Percentiles rank a stretch among this genome's conserved stretches.
Evolutionary conservation across 1,284 basidiomycete species (phyloP).

Genomic region (Apiotrichum brassicae): DNA sequence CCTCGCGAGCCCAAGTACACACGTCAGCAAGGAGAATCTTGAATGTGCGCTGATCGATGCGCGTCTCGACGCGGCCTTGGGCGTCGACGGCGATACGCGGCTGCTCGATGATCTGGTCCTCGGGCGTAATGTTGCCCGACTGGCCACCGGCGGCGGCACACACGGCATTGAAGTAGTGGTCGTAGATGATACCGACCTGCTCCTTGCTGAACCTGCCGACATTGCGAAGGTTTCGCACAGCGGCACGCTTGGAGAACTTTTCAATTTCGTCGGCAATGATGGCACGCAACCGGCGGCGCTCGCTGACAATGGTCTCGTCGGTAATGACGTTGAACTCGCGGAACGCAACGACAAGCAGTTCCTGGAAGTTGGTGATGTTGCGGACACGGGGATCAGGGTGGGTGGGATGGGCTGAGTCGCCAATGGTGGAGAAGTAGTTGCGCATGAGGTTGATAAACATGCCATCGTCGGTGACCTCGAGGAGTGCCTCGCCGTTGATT

Average conservation of each 20-base stretch:
- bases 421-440: slow-evolving; percentile 87
- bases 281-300: slow-evolving; percentile 77
- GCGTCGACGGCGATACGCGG: slow-evolving; percentile 42
- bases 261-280: slow-evolving; percentile 94
- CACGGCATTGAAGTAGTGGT: slow-evolving; percentile 81
- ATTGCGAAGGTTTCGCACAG: slow-evolving; percentile 78
- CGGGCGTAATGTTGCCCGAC: slow-evolving; percentile 12
- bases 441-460: slow-evolving; percentile 94
- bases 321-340: slow-evolving; percentile 95
- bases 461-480: slow-evolving; percentile 96
- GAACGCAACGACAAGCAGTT: slow-evolving; percentile 90
- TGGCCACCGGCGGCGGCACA: slow-evolving; percentile 56
- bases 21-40: slow-evolving; percentile 83
- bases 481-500: slow-evolving; percentile 89
- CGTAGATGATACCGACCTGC: slow-evolving; percentile 82
- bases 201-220: slow-evolving; percentile 81
- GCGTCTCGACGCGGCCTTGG: slow-evolving; percentile 73
- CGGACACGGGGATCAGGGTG: slow-evolving; percentile 83
- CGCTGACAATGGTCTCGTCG: slow-evolving; percentile 85
- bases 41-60: slow-evolving; percentile 83
- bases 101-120: slow-evolving; percentile 32
- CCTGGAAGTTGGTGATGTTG: slow-evolving; percentile 96
- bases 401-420: slow-evolving; percentile 87
- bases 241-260: slow-evolving; percentile 89
- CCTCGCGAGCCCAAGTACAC: slow-evolving; percentile 92